These are phyloP conservation scores for Dryas integrifolia DNA, from an alignment of 331 rosid genomes.

Conservation along the genomic window DNA sequence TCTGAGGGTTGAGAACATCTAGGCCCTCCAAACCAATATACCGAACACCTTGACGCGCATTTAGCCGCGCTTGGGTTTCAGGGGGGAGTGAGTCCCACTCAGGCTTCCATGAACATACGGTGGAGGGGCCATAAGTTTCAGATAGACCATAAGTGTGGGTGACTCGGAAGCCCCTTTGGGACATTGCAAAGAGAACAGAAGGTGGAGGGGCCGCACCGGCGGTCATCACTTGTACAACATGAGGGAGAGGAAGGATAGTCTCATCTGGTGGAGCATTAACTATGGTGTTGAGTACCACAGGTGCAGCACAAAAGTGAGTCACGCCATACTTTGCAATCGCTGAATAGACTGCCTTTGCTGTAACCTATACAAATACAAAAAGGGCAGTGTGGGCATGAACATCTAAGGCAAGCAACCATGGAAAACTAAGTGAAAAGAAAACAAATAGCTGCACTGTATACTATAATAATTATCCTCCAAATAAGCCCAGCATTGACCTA, in stretches of 20 bases:
- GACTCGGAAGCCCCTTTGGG: slow-evolving; percentile 69
- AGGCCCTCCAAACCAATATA: slow-evolving; percentile 68
- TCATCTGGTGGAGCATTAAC: slow-evolving; percentile 69
- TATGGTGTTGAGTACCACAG: slow-evolving; percentile 80
- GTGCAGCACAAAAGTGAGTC: slow-evolving; percentile 95
- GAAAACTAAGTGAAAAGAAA: slow-evolving; percentile 2
- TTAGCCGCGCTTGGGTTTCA: slow-evolving; percentile 52
- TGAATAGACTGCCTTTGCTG: slow-evolving; percentile 69
- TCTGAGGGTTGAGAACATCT: slow-evolving; percentile 55
- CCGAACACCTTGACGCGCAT: slow-evolving; percentile 91
- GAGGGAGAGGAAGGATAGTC: slow-evolving; percentile 81
- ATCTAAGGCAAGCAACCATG: neutral
- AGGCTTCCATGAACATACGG: slow-evolving; percentile 89
- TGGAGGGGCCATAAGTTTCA: slow-evolving; percentile 85
- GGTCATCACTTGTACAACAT: slow-evolving; percentile 65
- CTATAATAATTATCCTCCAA: neutral
- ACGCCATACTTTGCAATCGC: slow-evolving; percentile 70
- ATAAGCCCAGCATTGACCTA: neutral
- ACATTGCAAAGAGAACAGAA: slow-evolving; percentile 63
- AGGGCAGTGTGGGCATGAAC: neutral
- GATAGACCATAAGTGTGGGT: slow-evolving; percentile 92
- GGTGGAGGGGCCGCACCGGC: slow-evolving; percentile 99
- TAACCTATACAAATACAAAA: slow-evolving; percentile 45
- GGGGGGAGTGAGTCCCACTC: slow-evolving; percentile 80
- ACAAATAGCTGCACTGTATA: neutral